Conservation (phyloP, 257 asterid genomes). For the Nemophila menziesii region DNA sequence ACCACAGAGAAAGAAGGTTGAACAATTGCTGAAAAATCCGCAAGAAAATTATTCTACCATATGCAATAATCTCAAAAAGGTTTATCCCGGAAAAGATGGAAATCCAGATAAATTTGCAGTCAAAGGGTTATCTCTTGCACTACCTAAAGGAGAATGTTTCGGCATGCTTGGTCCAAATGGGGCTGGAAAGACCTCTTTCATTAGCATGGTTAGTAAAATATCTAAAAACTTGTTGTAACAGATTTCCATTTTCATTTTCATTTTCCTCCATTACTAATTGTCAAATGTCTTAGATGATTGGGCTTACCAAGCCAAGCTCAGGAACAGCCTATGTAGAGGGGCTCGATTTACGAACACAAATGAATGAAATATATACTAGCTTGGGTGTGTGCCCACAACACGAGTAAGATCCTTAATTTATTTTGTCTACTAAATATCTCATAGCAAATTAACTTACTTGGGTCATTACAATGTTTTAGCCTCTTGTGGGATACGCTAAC, state of each 20-base stretch:
- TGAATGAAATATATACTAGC: conserved; percentile 85
- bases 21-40: conserved; percentile 51
- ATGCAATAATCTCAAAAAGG: conserved; percentile 63
- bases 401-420: conserved; percentile 61
- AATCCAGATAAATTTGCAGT: conserved; percentile 93
- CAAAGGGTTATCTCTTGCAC: conserved; percentile 78
- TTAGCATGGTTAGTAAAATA: conserved; percentile 80
- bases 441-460: too few relatives aligned
- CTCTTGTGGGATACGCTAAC: conserved; percentile 88
- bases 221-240: too few relatives aligned
- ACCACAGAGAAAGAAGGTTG: conserved; percentile 93
- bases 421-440: conserved; percentile 3
- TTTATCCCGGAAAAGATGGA: conserved; percentile 88
- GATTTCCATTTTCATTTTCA: too few relatives aligned
- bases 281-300: conserved; percentile 59
- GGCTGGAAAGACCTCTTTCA: conserved; percentile 95
- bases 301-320: conserved; percentile 82
- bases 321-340: conserved; percentile 84
- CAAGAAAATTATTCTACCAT: conserved; percentile 48
- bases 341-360: conserved; percentile 55
- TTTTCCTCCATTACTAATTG: conserved; percentile 7
- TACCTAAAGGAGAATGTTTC: conserved; percentile 90
- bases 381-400: conserved; percentile 99
- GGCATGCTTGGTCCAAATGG: conserved; percentile 99
- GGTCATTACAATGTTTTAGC: conserved; percentile 25